Base-by-base conservation (phyloP, 148 eudicot genomes). In the Chenopodium quinoa region DNA sequence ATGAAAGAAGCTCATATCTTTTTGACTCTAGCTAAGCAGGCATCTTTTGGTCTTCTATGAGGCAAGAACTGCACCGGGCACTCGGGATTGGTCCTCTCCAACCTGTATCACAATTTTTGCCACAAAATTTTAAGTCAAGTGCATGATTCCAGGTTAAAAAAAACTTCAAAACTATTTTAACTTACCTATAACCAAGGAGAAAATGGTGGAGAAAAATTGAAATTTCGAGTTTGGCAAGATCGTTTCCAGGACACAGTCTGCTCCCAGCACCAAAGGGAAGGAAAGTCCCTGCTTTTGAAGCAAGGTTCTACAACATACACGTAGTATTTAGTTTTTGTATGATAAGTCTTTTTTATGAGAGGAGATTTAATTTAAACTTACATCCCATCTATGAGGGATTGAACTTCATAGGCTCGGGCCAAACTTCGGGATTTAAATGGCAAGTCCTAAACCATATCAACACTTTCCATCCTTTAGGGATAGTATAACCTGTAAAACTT, bases 321-420 rank as follows among this genome's bases (percentile, higher is more conserved):
- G 54, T 2, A 50, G 54, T 50, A 12, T 50, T 48, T 50, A 10
- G 54, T 12, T 50, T 10, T 50, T 50, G 54, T 13, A 9, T 14
- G 14, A 8, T 50, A 10, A 50, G 54, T 50, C 0, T 50, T 37
- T 6, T 7, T 37, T 37, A 37, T 37, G 44, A 37, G 44, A 37
- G 6, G 44, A 6, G 44, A 37, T 37, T 37, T 37, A 37, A 0
- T 37, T 37, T 37, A 72, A 91, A 91, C 99, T 92, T 86, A 96
- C 99, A 83, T 92, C 91, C 99, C 99, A 96, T 91, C 99, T 87
- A 1, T n/a, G 89, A 88, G 56, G 99, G 98, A 79, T 92, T 75
- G 84, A 94, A 96, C 79, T 86, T 83, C 75, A 76, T 78, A 16
- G 99, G 97, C 0, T 91, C 88, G 29, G 88, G 90, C 86, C 91